Conservation (phyloP, 257 asterid species). For the Fraxinus anomala region DNA sequence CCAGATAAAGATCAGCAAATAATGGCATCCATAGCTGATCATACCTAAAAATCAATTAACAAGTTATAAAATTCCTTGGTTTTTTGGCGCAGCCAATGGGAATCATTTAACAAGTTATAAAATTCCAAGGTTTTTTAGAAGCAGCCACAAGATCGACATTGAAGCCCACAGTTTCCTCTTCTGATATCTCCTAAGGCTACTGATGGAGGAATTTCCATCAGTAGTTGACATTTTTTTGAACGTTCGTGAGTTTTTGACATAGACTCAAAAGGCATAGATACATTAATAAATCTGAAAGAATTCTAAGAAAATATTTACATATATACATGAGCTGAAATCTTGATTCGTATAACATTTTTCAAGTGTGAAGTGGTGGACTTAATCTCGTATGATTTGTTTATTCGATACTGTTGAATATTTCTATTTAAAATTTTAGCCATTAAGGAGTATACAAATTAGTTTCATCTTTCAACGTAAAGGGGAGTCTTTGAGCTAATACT, state of each 20-base stretch:
- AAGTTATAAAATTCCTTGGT: slow-evolving; percentile 45
- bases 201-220: slow-evolving; percentile 38
- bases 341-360: not conserved
- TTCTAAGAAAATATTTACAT: not conserved
- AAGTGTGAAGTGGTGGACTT: not conserved
- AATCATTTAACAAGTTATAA: slow-evolving; percentile 58
- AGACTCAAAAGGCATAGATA: not conserved
- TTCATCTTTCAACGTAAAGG: too few relatives aligned
- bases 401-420: not conserved
- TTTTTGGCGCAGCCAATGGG: slow-evolving; percentile 55
- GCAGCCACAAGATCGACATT: slow-evolving; percentile 83
- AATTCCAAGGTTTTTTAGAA: slow-evolving; percentile 62
- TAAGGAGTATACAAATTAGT: too few relatives aligned
- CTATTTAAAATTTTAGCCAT: too few relatives aligned
- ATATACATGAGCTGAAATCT: not conserved
- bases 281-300: not conserved
- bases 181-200: slow-evolving; percentile 62
- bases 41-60: slow-evolving; percentile 55
- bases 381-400: not conserved
- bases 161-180: slow-evolving; percentile 49
- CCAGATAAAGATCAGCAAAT: slow-evolving; percentile 58
- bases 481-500: too few relatives aligned
- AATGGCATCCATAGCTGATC: slow-evolving; percentile 95
- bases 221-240: slow-evolving; percentile 48
- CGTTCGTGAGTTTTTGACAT: not conserved